Conservation (phyloP, 495 filamentous ascomycete species). For the Usnea hakonensis region DNA sequence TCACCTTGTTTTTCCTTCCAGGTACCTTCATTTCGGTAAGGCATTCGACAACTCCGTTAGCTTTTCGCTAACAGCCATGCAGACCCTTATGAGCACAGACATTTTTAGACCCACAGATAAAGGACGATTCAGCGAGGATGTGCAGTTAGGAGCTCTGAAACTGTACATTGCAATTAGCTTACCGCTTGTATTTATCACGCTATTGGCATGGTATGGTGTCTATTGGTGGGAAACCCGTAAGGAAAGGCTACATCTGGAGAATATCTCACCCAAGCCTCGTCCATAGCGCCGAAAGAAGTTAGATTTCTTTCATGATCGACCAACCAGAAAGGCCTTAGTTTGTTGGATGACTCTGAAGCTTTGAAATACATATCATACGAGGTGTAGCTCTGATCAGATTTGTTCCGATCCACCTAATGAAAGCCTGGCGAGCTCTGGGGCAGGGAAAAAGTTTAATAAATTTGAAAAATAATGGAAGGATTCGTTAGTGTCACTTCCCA, state of each 20-base stretch:
- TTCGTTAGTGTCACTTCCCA: too few species aligned
- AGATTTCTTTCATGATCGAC: not conserved
- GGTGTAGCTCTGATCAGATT: too few species aligned
- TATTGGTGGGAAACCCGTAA: conserved; percentile 7
- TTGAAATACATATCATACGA: too few species aligned
- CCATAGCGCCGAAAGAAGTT: not conserved
- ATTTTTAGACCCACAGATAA: not conserved
- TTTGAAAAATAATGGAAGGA: too few species aligned
- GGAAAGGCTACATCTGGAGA: not conserved
- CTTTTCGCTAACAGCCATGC: not conserved
- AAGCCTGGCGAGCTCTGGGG: too few species aligned
- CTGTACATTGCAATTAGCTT: conserved; percentile 9
- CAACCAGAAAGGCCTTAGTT: too few species aligned
- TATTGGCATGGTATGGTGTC: conserved; percentile 6
- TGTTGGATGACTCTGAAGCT: too few species aligned
- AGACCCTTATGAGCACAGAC: conserved; percentile 16
- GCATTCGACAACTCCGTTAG: not conserved
- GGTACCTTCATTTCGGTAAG: conserved; percentile 13
- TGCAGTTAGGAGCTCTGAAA: not conserved
- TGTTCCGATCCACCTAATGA: too few species aligned
- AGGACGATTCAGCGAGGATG: not conserved
- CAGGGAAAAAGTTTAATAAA: too few species aligned
- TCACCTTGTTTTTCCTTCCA: conserved; percentile 13
- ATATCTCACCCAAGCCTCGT: not conserved
- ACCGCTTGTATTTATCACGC: conserved; percentile 4